Percentiles rank a stretch among this genome's conserved stretches.
Conservation (phyloP, 345 rosid species). For the Cardiospermum halicacabum region DNA sequence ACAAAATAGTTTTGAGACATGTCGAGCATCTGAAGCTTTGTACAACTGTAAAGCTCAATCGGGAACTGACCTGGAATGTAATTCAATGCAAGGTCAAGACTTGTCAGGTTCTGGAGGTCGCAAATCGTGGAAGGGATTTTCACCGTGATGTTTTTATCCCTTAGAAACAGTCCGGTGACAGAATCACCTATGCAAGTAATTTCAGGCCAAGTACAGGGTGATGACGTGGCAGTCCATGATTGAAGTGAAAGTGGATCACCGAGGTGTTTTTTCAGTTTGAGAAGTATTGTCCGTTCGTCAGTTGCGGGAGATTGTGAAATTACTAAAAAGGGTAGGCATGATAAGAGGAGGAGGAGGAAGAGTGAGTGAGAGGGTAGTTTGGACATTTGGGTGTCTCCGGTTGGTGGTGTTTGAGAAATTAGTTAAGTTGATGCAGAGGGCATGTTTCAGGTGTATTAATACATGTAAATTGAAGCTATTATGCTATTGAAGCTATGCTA, state of each 20-base stretch:
- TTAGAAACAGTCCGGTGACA: conserved; percentile 40
- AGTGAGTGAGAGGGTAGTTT: conserved; percentile 17
- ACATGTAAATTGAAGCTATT: too few relatives aligned
- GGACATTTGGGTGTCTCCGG: conserved; percentile 28
- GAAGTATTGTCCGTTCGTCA: conserved; percentile 45
- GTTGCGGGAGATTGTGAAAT: conserved; percentile 33
- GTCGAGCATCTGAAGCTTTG: conserved; percentile 48
- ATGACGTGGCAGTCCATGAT: conserved; percentile 54
- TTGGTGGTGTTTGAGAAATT: conserved; percentile 9
- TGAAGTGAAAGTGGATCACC: conserved; percentile 53
- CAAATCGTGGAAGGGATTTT: conserved; percentile 57
- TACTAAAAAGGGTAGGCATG: conserved; percentile 32
- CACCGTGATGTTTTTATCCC: conserved; percentile 31
- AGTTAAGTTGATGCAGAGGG: conserved; percentile 2
- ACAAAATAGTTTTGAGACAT: conserved; percentile 63
- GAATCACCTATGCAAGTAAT: conserved; percentile 39
- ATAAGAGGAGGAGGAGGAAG: conserved; percentile 29
- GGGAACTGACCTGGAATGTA: conserved; percentile 64
- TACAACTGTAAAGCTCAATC: conserved; percentile 47
- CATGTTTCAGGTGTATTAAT: neutral
- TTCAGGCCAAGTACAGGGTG: conserved; percentile 65
- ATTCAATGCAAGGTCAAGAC: conserved; percentile 40
- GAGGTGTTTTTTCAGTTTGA: conserved; percentile 44
- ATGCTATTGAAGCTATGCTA: too few relatives aligned
- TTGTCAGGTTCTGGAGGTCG: conserved; percentile 49